Percentiles rank a stretch among this genome's conserved stretches.
These are phyloP conservation scores for Jamesozyma gamospora DNA, from an alignment of 805 yeast genomes.

Conservation along the genomic window DNA sequence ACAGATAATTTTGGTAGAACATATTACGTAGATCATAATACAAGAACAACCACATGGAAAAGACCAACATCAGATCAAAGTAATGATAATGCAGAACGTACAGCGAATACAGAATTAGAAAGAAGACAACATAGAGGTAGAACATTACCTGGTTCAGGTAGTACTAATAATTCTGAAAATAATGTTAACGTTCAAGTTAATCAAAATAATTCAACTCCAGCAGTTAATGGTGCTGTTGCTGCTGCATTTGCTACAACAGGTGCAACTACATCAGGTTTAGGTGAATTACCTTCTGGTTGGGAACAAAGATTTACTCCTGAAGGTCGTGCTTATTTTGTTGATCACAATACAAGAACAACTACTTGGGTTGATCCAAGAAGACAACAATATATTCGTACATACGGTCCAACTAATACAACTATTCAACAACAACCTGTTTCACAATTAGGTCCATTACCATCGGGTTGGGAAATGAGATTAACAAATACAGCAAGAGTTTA, in stretches of 20 bases:
- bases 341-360: slow-evolving; percentile 98
- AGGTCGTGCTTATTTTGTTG: slow-evolving; percentile 96
- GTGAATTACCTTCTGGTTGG: slow-evolving; percentile 98
- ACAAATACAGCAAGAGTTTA: slow-evolving; percentile 98
- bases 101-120: slow-evolving; percentile 70
- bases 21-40: slow-evolving; percentile 94
- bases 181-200: slow-evolving; percentile 36
- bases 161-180: slow-evolving; percentile 15
- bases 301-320: slow-evolving; percentile 97
- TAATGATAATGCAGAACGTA: slow-evolving; percentile 49
- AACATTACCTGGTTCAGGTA: slow-evolving; percentile 62
- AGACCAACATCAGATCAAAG: slow-evolving; percentile 80
- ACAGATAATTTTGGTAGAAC: slow-evolving; percentile 97
- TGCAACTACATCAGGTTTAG: slow-evolving; percentile 89
- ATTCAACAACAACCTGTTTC: slow-evolving; percentile 97
- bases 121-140: slow-evolving; percentile 85
- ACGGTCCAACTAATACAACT: slow-evolving; percentile 75
- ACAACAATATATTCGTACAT: slow-evolving; percentile 94
- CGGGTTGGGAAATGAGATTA: slow-evolving; percentile 99
- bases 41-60: slow-evolving; percentile 98
- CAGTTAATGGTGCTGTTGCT: slow-evolving; percentile 44
- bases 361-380: slow-evolving; percentile 99
- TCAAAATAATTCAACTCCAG: slow-evolving; percentile 37
- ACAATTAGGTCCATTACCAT: slow-evolving; percentile 94
- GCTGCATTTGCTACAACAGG: slow-evolving; percentile 61